Evolutionary conservation across 2,329 filamentous ascomycete species (phyloP), one percentile per base, ranked within the genome.

Genomic region (Pestalotiopsis sp.): DNA sequence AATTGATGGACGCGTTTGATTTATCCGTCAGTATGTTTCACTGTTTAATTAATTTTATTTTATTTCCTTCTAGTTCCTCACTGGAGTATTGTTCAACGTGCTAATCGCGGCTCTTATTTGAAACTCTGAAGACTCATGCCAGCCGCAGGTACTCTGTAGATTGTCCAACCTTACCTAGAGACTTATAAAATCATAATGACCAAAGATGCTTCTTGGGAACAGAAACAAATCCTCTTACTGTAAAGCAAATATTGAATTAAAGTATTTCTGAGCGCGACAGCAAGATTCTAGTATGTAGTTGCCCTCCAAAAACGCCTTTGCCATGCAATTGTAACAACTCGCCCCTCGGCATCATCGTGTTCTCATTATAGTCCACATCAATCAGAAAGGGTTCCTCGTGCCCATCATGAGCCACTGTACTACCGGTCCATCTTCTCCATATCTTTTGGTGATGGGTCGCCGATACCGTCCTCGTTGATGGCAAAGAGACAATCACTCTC

Each of bases 401-500:
- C 3, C 13, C 12, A 7, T 45, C 49, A 39, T 57, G 41, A n/a
- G 23, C 27, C 23, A 12, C 14, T 38, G 17, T 6, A 20, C 38
- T 59, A 68, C n/a, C 38, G 23, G 58, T 65, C 57, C 66, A 68
- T 68, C 82, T 97, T 97, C 78, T 98, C 95, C 79, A 95, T 81
- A 76, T 99, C 96, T 85, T 99, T 99, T 60, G 96, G 95, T 69
- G 92, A 93, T 59, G 96, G 96, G 79, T 99, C 96, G 36, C 94
- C 94, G 77, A 99, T 99, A 58, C 96, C 96, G 79, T 98, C 94
- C 81, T 98, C 97, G 68, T 93, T 94, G 79, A 99, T 99, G 61
- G 96, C 95, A 82, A 99, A 99, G 74, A 98, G 82, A 78, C 94
- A 97, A 80, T 99, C 97, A 75, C 94, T 97, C 83, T 99, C 96